Base-by-base conservation (phyloP, 169 alveolate species). In the Plasmodium chabaudi region DNA sequence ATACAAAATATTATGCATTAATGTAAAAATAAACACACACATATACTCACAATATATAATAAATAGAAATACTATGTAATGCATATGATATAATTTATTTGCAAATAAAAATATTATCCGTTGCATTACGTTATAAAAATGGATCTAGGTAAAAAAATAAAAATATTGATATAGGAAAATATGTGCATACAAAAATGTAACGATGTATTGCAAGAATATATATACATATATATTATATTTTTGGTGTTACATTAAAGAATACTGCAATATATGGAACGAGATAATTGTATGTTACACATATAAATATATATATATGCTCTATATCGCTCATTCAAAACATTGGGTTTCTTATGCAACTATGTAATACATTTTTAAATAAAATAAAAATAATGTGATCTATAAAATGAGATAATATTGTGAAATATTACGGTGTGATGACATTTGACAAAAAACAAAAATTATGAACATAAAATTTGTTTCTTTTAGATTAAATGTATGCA, bases 381-480 rank as follows among this genome's bases (percentile, higher is more conserved):
- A 34, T 27, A 23, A 21, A 57, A 53, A 69, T 39, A 51, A 49
- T 15, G 39, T 34, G 27, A 64, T 44, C 34, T 49, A 47, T 67
- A 67, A 49, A 47, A 69, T 27, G 25, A 5, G 1, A 46, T 23
- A 49, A 42, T 21, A 34, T 2, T 72, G 61, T 61, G 64, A 56
- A 27, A 57, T 21, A 21, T 46, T 72, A 61, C 71, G 39, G 34
- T 9, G 53, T 63, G 19, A 1, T 34, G 17, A 59, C 57, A 63
- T 72, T 72, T 72, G 87, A 72, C 87, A 72, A 72, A 72, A 72
- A 72, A 59, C 42, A 23, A 51, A 42, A 70, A 49, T n/a, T 23
- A 57, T 21, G 72, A 61, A 61, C 57, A 61, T 72, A n/a, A 56
- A 47, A 46, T 46, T 72, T 9, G 15, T 47, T 72, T 49, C 53